phyloP scores from a whole-genome alignment of 2,329 filamentous ascomycete genomes.

The Neopestalotiopsis clavispora region DNA sequence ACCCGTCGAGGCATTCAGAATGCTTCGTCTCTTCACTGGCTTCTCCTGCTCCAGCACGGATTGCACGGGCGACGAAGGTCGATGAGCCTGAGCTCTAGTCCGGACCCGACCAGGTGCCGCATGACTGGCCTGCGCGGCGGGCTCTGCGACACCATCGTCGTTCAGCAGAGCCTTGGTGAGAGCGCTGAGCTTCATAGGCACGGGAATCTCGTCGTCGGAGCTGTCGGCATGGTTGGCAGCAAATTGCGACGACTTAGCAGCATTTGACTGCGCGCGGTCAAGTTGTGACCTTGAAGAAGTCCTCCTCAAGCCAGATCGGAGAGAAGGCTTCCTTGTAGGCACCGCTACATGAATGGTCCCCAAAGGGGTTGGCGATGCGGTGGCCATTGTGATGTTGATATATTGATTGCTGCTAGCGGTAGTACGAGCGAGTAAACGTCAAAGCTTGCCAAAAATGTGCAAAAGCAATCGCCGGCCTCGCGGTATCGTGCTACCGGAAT shows the following conservation, averaged over 20 bases:
- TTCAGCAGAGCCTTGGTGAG: constrained; percentile 85
- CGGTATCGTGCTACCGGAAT: constrained; percentile 1
- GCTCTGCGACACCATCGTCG: constrained; percentile 59
- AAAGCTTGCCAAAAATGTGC: background rate
- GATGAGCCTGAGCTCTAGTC: constrained; percentile 48
- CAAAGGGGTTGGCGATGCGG: constrained; percentile 50
- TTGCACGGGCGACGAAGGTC: constrained; percentile 44
- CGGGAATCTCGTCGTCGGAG: constrained; percentile 91
- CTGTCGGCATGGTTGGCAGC: constrained; percentile 72
- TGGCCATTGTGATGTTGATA: constrained; percentile 28
- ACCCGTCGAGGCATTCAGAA: constrained; percentile 48
- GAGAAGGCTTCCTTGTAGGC: constrained; percentile 57
- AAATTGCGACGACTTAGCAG: constrained; percentile 49
- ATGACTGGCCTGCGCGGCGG: constrained; percentile 45
- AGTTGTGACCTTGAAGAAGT: constrained; percentile 51
- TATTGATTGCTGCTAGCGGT: constrained; percentile 18
- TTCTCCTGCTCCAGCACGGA: constrained; percentile 30
- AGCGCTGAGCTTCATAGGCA: constrained; percentile 92
- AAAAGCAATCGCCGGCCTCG: constrained; percentile 25
- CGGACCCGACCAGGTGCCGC: constrained; percentile 38
- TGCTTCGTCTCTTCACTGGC: constrained; percentile 52
- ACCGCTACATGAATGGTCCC: constrained; percentile 51
- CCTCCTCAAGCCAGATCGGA: constrained; percentile 59
- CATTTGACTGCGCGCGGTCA: constrained; percentile 51
- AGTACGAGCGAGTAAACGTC: background rate